These are phyloP conservation scores for Collybiopsis luxurians DNA, from an alignment of 768 basidiomycete species.

Conservation along the genomic window DNA sequence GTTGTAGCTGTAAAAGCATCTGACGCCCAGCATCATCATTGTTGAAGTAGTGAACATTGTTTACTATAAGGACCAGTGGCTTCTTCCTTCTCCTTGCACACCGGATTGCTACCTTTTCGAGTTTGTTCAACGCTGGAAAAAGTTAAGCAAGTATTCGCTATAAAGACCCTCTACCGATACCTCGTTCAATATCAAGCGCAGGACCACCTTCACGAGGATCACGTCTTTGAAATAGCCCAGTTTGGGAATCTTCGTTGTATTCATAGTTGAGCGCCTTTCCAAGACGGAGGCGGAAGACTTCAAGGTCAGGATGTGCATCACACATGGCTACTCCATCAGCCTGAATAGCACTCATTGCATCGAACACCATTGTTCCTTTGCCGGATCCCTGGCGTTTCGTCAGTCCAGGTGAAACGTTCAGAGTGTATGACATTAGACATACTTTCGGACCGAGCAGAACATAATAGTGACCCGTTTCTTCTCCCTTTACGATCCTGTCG, in stretches of 20 bases:
- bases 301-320: constrained; percentile 83
- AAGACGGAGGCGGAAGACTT: constrained; percentile 81
- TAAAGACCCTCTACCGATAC: constrained; percentile 28
- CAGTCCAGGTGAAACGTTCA: constrained; percentile 3
- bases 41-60: constrained; percentile 73
- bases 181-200: constrained; percentile 78
- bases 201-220: constrained; percentile 87
- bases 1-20: constrained; percentile 84
- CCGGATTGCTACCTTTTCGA: constrained; percentile 80
- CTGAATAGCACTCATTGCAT: constrained; percentile 70
- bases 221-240: constrained; percentile 73
- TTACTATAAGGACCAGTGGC: constrained; percentile 79
- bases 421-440: too few species aligned
- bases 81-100: constrained; percentile 52
- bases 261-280: constrained; percentile 88
- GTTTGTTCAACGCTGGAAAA: constrained; percentile 66
- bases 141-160: not conserved
- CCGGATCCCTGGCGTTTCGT: constrained; percentile 57
- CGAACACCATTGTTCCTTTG: constrained; percentile 81
- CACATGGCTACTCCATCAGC: constrained; percentile 75
- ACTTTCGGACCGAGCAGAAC: constrained; percentile 80
- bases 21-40: constrained; percentile 76
- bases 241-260: constrained; percentile 80
- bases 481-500: constrained; percentile 76
- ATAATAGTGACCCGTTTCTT: constrained; percentile 69